Percentiles rank a stretch among this genome's conserved stretches.
Evolutionary conservation across 495 filamentous ascomycete genomes (phyloP).

Genomic region (Massariosphaeria phaeospora): DNA sequence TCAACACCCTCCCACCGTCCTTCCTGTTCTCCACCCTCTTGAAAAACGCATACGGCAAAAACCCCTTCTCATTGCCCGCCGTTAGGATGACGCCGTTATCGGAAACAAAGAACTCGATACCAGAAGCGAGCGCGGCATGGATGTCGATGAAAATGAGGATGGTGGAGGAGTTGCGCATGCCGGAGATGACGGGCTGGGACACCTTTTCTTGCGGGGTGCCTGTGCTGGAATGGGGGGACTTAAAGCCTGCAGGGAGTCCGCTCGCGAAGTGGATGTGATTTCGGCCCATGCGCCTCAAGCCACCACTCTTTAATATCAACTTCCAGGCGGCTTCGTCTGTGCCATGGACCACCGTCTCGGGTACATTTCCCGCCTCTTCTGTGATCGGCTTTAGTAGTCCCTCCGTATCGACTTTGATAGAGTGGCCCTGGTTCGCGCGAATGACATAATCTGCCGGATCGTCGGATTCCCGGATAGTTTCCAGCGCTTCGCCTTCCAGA

Average conservation of each 20-base stretch:
- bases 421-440: slow-evolving; percentile 91
- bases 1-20: slow-evolving; percentile 33
- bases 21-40: slow-evolving; percentile 38
- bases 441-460: slow-evolving; percentile 72
- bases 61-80: slow-evolving; percentile 37
- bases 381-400: slow-evolving; percentile 64
- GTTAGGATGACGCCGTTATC: slow-evolving; percentile 65
- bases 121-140: slow-evolving; percentile 56
- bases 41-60: slow-evolving; percentile 38
- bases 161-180: slow-evolving; percentile 77
- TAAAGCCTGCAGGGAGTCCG: slow-evolving; percentile 52
- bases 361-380: slow-evolving; percentile 48
- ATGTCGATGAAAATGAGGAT: slow-evolving; percentile 78
- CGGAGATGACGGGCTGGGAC: slow-evolving; percentile 61
- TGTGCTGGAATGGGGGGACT: slow-evolving; percentile 22
- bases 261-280: slow-evolving; percentile 85
- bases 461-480: slow-evolving; percentile 25
- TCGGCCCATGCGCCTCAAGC: slow-evolving; percentile 70
- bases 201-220: slow-evolving; percentile 16
- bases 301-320: slow-evolving; percentile 64
- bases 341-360: slow-evolving; percentile 71
- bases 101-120: slow-evolving; percentile 75
- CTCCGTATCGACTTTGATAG: slow-evolving; percentile 62
- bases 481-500: slow-evolving; percentile 9
- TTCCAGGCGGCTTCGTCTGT: slow-evolving; percentile 76